phyloP scores from a whole-genome alignment of 441 rosid genomes.

The Brassica balearica region DNA sequence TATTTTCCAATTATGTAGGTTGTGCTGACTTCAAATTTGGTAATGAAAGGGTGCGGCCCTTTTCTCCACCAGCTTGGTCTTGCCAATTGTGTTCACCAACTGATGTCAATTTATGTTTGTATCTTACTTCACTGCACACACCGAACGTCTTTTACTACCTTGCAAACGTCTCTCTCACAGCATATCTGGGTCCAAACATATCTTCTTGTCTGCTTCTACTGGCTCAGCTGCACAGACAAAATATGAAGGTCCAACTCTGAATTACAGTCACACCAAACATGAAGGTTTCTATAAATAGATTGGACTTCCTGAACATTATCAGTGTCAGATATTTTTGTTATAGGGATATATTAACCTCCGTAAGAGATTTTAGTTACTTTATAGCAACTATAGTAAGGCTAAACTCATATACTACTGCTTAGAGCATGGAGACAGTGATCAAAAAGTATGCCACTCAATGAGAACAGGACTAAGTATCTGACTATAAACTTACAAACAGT shows the following conservation, averaged over 20 bases:
- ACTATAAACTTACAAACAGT: too few species aligned
- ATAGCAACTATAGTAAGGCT: slow-evolving; percentile 20
- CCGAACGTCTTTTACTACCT: neutral
- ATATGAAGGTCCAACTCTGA: slow-evolving; percentile 25
- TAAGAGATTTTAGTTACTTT: neutral
- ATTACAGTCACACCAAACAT: neutral
- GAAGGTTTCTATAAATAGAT: neutral
- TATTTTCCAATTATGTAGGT: slow-evolving; percentile 12
- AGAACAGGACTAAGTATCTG: too few species aligned
- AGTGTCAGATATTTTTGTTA: slow-evolving; percentile 10
- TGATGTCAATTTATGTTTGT: too few species aligned
- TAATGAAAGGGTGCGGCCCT: slow-evolving; percentile 4
- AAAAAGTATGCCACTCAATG: too few species aligned
- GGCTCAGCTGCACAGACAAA: slow-evolving; percentile 27
- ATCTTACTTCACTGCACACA: neutral
- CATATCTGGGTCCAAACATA: neutral
- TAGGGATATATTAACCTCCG: neutral
- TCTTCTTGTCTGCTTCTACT: slow-evolving; percentile 23
- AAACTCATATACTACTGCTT: neutral
- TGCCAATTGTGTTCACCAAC: neutral
- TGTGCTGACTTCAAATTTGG: slow-evolving; percentile 18
- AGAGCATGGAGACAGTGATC: too few species aligned
- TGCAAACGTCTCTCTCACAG: slow-evolving; percentile 4
- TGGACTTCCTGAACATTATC: slow-evolving; percentile 1
- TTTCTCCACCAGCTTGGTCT: slow-evolving; percentile 21